Evolutionary conservation across 106 monocot genomes (phyloP), one percentile per base, ranked within the genome.

Genomic region (Phalaenopsis equestris): DNA sequence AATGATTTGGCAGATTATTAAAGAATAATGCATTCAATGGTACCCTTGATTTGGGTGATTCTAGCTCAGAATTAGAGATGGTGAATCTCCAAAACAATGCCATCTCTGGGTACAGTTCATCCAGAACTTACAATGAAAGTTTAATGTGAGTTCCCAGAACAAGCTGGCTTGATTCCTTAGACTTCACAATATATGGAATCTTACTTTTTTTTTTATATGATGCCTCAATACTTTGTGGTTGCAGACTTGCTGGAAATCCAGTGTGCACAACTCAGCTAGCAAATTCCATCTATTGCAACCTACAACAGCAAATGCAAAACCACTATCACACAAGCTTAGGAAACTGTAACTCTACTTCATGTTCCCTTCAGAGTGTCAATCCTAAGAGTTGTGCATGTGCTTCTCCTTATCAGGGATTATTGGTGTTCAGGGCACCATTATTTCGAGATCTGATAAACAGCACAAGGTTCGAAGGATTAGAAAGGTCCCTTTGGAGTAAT

Each of bases 211-310:
- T 8, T 7, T 47, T 23, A 30, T 8, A 17, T 49, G 4, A 47
- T 41, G 17, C 16, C n/a, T 21, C 46, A 56, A 38, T 72, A 2
- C 70, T 74, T 76, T 56, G 19, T 73, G 17, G 74, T 36, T 68
- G 55, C 81, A 95, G 95, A 81, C 90, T 95, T 55, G 41, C 79
- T 39, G 85, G 80, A 7, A 95, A 95, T 82, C 95, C 92, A 11
- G 80, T 81, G 18, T 95, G 95, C 82, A 67, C 36, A 36, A 1
- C 42, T 24, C 75, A 64, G 21, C 49, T 41, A 1, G 37, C 81
- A 14, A 85, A 81, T 47, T 47, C 68, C 16, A 39, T 49, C 18
- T 87, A 84, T 83, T 95, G 93, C 80, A 61, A 38, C 23, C 56
- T 55, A 48, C 79, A 85, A 46, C 73, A 82, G 67, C 42, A 57